phyloP scores from a whole-genome alignment of 495 filamentous ascomycete species.

The Podospora pseudoanserina region DNA sequence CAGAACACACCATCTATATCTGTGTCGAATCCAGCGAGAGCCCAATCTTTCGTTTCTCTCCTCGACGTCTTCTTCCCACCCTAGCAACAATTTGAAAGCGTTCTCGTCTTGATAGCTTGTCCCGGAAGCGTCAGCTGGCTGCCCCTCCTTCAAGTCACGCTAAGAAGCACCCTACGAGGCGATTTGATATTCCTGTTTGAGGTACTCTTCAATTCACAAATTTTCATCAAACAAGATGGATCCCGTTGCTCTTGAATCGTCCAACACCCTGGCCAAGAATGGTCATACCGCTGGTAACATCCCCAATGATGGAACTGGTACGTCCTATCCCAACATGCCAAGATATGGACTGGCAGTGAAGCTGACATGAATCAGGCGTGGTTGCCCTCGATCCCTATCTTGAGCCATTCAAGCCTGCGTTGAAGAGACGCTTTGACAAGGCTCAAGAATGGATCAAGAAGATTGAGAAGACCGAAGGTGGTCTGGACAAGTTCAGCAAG shows the following conservation, averaged over 20 bases:
- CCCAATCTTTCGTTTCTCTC: background rate
- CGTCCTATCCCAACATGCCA: slow-evolving; percentile 1
- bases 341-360: slow-evolving; percentile 15
- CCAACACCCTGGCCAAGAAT: slow-evolving; percentile 35
- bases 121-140: background rate
- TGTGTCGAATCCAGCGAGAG: background rate
- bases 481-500: slow-evolving; percentile 86
- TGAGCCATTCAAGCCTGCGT: slow-evolving; percentile 71
- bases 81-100: background rate
- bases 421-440: slow-evolving; percentile 72
- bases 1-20: background rate
- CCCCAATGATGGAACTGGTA: slow-evolving; percentile 50
- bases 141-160: background rate
- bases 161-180: background rate
- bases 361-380: slow-evolving; percentile 58
- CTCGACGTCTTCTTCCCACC: background rate
- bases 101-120: background rate
- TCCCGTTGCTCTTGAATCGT: slow-evolving; percentile 35
- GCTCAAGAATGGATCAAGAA: slow-evolving; percentile 85
- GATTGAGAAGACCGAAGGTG: slow-evolving; percentile 79
- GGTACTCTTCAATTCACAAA: slow-evolving; percentile 29
- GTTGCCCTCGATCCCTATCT: slow-evolving; percentile 87
- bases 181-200: background rate
- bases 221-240: slow-evolving; percentile 30
- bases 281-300: slow-evolving; percentile 33